phyloP scores from a whole-genome alignment of 2,329 filamentous ascomycete species.

The Nemania sp. region DNA sequence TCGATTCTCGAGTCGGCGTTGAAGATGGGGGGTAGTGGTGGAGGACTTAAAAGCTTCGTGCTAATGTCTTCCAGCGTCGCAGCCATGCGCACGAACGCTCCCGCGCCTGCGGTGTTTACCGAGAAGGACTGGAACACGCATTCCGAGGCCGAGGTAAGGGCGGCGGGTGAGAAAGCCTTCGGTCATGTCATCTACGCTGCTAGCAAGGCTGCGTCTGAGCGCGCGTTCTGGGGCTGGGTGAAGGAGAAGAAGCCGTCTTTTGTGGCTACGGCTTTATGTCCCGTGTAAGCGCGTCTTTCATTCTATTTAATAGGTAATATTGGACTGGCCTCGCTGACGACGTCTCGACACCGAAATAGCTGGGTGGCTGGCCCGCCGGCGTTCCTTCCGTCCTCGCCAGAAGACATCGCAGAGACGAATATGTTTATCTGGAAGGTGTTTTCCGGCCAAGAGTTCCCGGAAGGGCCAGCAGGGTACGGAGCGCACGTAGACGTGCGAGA shows the following conservation, averaged over 20 bases:
- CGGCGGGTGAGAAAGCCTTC: conserved; percentile 35
- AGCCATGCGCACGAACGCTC: conserved; percentile 8
- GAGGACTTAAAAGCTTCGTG: conserved; percentile 43
- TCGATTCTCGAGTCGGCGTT: conserved; percentile 38
- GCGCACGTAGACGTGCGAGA: conserved; percentile 59
- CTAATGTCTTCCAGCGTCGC: conserved; percentile 47
- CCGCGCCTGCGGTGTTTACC: conserved; percentile 16
- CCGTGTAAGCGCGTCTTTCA: conserved; percentile 44
- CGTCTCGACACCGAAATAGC: conserved; percentile 29
- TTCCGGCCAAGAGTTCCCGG: conserved; percentile 47
- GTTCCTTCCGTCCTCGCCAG: conserved; percentile 46
- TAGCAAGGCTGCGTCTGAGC: conserved; percentile 51
- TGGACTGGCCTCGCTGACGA: neutral
- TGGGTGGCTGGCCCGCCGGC: conserved; percentile 58
- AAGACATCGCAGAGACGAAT: conserved; percentile 52
- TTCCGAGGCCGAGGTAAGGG: conserved; percentile 23
- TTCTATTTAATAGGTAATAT: neutral
- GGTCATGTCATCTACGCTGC: conserved; percentile 46
- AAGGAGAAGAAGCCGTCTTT: conserved; percentile 53
- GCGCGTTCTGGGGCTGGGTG: conserved; percentile 52
- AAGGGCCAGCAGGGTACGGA: conserved; percentile 44
- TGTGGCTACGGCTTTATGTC: conserved; percentile 51
- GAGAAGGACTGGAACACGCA: conserved; percentile 32
- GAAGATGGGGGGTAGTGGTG: conserved; percentile 23
- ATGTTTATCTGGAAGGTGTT: conserved; percentile 52